Evolutionary conservation across 371 early-diverging fungal species (phyloP).

Genomic region (Choanephora cucurbitarum): DNA sequence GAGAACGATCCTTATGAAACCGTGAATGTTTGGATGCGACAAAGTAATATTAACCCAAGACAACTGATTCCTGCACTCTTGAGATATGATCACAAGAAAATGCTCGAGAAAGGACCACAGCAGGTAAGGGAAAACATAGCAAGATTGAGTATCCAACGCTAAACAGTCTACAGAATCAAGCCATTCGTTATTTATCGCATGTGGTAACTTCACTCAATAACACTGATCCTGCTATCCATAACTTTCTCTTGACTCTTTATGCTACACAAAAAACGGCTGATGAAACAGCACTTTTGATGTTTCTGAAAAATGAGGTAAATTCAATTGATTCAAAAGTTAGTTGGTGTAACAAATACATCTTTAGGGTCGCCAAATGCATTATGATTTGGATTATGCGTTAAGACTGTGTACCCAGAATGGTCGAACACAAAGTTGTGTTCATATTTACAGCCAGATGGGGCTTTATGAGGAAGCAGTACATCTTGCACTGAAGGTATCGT

Average conservation of each 20-base stretch:
- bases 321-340: slow-evolving; percentile 6
- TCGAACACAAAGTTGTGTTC: slow-evolving; percentile 78
- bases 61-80: slow-evolving; percentile 82
- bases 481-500: slow-evolving; percentile 74
- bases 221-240: slow-evolving; percentile 89
- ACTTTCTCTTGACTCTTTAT: slow-evolving; percentile 85
- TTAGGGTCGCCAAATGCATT: slow-evolving; percentile 72
- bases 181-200: slow-evolving; percentile 85
- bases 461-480: slow-evolving; percentile 88
- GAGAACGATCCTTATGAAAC: slow-evolving; percentile 76
- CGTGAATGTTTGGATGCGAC: slow-evolving; percentile 79
- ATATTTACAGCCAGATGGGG: slow-evolving; percentile 82
- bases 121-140: slow-evolving; percentile 14
- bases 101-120: slow-evolving; percentile 29
- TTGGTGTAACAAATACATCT: slow-evolving; percentile 53
- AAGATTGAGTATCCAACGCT: too few species aligned
- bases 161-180: slow-evolving; percentile 67
- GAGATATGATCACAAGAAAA: slow-evolving; percentile 66
- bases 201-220: slow-evolving; percentile 74
- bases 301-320: slow-evolving; percentile 70
- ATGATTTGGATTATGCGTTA: slow-evolving; percentile 86
- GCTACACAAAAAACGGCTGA: slow-evolving; percentile 71
- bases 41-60: slow-evolving; percentile 74
- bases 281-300: slow-evolving; percentile 64
- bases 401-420: slow-evolving; percentile 77